These are phyloP conservation scores for Teunomyces stri DNA, from an alignment of 805 yeast species.

Conservation along the genomic window DNA sequence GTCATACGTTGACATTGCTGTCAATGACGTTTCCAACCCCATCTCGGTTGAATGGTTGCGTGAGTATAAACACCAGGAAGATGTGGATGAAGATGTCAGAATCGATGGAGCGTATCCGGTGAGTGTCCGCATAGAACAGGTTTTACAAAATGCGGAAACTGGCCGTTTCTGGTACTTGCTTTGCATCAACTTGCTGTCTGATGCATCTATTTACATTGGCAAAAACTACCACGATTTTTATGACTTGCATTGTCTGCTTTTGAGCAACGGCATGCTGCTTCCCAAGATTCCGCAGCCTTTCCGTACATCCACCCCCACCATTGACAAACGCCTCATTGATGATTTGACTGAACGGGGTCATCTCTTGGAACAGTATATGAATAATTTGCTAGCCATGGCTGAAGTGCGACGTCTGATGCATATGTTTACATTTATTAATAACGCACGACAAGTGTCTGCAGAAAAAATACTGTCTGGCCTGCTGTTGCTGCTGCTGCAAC, in stretches of 20 bases:
- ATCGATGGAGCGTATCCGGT: not conserved
- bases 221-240: conserved; percentile 39
- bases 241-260: conserved; percentile 23
- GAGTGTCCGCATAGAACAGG: conserved; percentile 23
- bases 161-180: conserved; percentile 33
- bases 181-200: conserved; percentile 24
- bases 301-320: conserved; percentile 7
- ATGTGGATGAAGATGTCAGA: not conserved
- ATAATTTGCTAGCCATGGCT: conserved; percentile 15
- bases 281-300: conserved; percentile 33
- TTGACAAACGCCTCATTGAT: conserved; percentile 11
- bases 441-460: conserved; percentile 10
- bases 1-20: conserved; percentile 36
- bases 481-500: not conserved
- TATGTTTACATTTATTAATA: conserved; percentile 9
- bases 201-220: conserved; percentile 20
- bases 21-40: conserved; percentile 36
- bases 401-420: conserved; percentile 4
- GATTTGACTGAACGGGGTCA: conserved; percentile 19
- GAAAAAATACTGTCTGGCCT: not conserved
- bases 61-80: conserved; percentile 9
- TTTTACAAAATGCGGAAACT: conserved; percentile 20
- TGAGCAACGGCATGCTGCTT: conserved; percentile 10
- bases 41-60: conserved; percentile 31
- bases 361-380: conserved; percentile 26